Percentiles rank a stretch among this genome's conserved stretches.
Conservation (phyloP, 2,329 filamentous ascomycete species). For the Davidsoniella neocaledoniae region DNA sequence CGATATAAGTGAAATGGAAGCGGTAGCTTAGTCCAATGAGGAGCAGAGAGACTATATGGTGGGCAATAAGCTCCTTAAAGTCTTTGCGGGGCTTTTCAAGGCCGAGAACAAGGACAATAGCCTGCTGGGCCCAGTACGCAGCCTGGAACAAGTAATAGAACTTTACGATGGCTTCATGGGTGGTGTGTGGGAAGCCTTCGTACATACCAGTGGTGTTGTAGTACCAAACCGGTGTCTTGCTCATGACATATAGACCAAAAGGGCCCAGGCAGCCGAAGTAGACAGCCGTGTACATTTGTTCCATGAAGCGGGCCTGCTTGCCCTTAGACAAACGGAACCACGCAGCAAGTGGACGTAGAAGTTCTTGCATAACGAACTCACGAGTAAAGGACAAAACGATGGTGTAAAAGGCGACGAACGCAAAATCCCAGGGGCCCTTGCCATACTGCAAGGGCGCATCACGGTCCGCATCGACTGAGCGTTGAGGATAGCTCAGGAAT, state of each 20-base stretch:
- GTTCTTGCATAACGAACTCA: constrained; percentile 87
- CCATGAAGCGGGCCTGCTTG: constrained; percentile 87
- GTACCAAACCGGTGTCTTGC: constrained; percentile 80
- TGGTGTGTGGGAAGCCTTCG: constrained; percentile 67
- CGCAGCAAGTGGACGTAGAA: constrained; percentile 61
- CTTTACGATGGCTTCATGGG: constrained; percentile 70
- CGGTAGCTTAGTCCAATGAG: constrained; percentile 79
- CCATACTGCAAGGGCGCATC: constrained; percentile 46
- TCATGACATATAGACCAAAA: constrained; percentile 81
- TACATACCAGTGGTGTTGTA: constrained; percentile 89
- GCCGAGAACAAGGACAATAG: constrained; percentile 69
- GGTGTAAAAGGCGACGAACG: constrained; percentile 78
- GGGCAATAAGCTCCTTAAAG: constrained; percentile 80
- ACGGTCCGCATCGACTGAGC: constrained; percentile 17
- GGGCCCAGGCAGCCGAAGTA: constrained; percentile 78
- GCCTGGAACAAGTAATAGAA: constrained; percentile 92
- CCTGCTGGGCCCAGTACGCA: constrained; percentile 90
- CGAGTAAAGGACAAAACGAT: constrained; percentile 82
- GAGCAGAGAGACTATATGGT: constrained; percentile 76
- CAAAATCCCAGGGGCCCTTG: constrained; percentile 74
- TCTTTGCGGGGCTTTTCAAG: constrained; percentile 91
- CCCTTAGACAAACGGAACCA: constrained; percentile 52
- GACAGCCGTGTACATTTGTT: constrained; percentile 84
- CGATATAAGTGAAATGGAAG: constrained; percentile 95
- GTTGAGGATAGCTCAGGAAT: constrained; percentile 73